Base-by-base conservation (phyloP, 1,139 yeast genomes). In the Pichia norvegensis region DNA sequence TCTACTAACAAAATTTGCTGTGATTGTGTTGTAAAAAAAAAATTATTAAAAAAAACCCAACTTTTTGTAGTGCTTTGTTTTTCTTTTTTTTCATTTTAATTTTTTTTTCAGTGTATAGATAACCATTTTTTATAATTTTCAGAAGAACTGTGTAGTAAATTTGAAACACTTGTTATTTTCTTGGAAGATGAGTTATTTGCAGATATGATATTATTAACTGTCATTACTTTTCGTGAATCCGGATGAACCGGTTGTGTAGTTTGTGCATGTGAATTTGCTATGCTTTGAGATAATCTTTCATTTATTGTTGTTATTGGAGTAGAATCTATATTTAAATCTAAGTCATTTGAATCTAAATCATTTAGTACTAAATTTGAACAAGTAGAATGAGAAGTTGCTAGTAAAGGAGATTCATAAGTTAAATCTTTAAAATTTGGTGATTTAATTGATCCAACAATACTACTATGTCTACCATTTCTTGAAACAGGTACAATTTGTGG, bases 41-140 rank as follows among this genome's bases (percentile, higher is more conserved):
- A 14, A 6, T 27, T 13, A 3, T 27, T 11, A 27, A 13, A 27
- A 27, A 27, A 27, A 27, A 10, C 11, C 11, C 14, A 27, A n/a
- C n/a, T n/a, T n/a, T n/a, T n/a, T n/a, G n/a, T n/a, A n/a, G n/a
- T n/a, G n/a, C n/a, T n/a, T n/a, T n/a, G n/a, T n/a, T n/a, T n/a
- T n/a, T n/a, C n/a, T n/a, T n/a, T n/a, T n/a, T n/a, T n/a, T n/a
- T n/a, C n/a, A n/a, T n/a, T n/a, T 13, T 13, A 6, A 31, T 4
- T 11, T 8, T 7, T 31, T 17, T 5, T 23, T 45, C 48, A 56
- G 37, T 57, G 60, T 29, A 46, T 58, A 51, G 63, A 57, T 21
- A 62, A 49, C 65, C 64, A 61, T 44, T 50, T 60, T 43, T 55
- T 58, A 46, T 62, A 61, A 40, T 61, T 61, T 41, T 59, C 62